Evolutionary conservation across 257 asterid genomes (phyloP).

Genomic region (Leonotis leonurus): DNA sequence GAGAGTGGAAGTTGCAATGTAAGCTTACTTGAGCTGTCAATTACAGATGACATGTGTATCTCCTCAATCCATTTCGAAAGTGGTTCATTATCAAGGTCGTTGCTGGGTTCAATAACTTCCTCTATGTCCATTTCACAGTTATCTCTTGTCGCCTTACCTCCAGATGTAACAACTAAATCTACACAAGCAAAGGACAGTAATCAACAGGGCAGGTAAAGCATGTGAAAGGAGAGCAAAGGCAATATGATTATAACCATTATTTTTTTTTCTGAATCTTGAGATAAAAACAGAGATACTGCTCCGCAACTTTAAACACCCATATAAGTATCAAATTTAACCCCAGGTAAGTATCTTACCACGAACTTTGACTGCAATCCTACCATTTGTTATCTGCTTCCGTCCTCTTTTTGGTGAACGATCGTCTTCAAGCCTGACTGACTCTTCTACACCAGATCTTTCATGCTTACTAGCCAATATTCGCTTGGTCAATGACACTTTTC

Average conservation of each 20-base stretch:
- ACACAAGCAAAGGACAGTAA: slow-evolving; percentile 15
- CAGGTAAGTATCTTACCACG: slow-evolving; percentile 25
- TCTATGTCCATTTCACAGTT: slow-evolving; percentile 15
- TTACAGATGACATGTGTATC: slow-evolving; percentile 32
- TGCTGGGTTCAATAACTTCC: slow-evolving; percentile 18
- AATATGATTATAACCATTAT: neutral
- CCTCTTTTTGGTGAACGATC: slow-evolving; percentile 35
- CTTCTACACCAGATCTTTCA: slow-evolving; percentile 25
- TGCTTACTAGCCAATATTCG: slow-evolving; percentile 8
- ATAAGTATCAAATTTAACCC: slow-evolving; percentile 13
- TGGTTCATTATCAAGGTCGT: slow-evolving; percentile 48
- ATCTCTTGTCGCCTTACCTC: slow-evolving; percentile 13
- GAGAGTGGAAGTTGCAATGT: neutral
- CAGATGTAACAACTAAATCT: slow-evolving; percentile 30
- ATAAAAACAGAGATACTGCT: slow-evolving; percentile 1
- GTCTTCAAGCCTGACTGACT: slow-evolving; percentile 25
- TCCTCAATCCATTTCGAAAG: slow-evolving; percentile 59
- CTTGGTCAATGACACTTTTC: slow-evolving; percentile 12
- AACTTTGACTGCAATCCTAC: slow-evolving; percentile 26
- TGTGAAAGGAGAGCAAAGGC: slow-evolving; percentile 1
- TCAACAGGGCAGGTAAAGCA: slow-evolving; percentile 3
- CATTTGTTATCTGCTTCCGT: slow-evolving; percentile 21
- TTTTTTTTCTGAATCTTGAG: neutral
- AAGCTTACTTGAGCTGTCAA: slow-evolving; percentile 41
- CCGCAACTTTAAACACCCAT: neutral